Evolutionary conservation across 2,329 filamentous ascomycete species (phyloP).

Genomic region (Lojkania enalia): DNA sequence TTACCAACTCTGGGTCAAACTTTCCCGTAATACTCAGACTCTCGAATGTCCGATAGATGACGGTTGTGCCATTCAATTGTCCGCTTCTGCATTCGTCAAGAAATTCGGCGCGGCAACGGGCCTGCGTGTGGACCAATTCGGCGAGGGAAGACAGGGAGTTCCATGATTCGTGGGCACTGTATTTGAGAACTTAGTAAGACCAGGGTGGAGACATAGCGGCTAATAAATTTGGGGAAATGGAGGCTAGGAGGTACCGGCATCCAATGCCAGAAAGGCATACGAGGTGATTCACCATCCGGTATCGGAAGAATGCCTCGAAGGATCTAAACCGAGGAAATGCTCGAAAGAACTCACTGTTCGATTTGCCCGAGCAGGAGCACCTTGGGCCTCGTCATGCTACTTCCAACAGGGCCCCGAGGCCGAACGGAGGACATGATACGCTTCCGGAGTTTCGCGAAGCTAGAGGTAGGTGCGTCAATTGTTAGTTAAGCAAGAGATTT

Average conservation of each 20-base stretch:
- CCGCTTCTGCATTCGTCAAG: conserved; percentile 68
- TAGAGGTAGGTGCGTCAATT: too few species aligned
- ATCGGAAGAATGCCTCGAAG: conserved; percentile 8
- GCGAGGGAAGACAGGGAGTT: conserved; percentile 63
- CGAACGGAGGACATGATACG: background rate
- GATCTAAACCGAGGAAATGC: background rate
- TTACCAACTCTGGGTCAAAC: conserved; percentile 71
- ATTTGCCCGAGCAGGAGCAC: conserved; percentile 66
- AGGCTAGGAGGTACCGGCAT: background rate
- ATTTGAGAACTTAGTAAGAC: conserved; percentile 14
- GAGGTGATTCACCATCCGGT: conserved; percentile 1
- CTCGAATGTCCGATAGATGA: conserved; percentile 71
- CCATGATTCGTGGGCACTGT: conserved; percentile 70
- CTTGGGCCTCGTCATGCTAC: conserved; percentile 55
- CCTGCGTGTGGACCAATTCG: conserved; percentile 64
- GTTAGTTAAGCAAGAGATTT: too few species aligned
- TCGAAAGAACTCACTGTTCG: conserved; percentile 58
- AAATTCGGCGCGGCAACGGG: conserved; percentile 68
- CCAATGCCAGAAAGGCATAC: background rate
- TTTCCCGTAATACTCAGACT: conserved; percentile 67
- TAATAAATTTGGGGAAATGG: conserved; percentile 3
- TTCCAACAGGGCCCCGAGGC: background rate
- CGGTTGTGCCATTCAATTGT: conserved; percentile 65
- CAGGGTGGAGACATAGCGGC: conserved; percentile 3
- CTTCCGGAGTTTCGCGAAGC: too few species aligned